Conservation (phyloP, 257 asterid species). For the Jacaranda copaia region DNA sequence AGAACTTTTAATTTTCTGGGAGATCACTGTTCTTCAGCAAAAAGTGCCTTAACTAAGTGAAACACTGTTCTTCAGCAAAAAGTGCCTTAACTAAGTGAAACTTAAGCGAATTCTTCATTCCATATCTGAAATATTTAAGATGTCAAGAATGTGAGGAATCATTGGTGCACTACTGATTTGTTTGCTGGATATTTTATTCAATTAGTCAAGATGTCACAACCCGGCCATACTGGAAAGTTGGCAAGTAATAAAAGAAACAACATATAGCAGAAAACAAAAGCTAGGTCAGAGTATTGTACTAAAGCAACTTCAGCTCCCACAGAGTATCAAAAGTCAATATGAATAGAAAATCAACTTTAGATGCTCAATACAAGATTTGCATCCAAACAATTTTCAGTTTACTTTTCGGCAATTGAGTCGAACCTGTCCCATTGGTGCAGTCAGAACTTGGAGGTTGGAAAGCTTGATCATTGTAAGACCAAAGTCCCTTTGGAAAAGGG, state of each 20-base stretch:
- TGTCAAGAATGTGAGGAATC: background rate
- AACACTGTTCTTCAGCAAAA: conserved; percentile 1
- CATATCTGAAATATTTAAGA: background rate
- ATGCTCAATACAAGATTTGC: background rate
- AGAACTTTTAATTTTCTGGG: too few species aligned
- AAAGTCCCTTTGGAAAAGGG: conserved; percentile 64
- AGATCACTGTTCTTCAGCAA: background rate
- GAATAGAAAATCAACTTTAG: conserved; percentile 15
- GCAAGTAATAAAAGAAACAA: background rate
- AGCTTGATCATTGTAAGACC: conserved; percentile 75
- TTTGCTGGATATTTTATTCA: background rate
- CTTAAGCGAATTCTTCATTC: background rate
- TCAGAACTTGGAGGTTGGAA: conserved; percentile 55
- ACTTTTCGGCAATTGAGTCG: conserved; percentile 62
- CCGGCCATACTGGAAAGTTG: background rate
- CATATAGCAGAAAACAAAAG: background rate
- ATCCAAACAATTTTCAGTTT: conserved; percentile 37
- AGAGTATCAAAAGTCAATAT: background rate
- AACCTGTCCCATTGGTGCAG: conserved; percentile 63
- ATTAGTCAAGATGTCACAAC: background rate
- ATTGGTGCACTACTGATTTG: background rate
- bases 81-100: background rate
- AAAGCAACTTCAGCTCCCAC: background rate
- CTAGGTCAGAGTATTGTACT: background rate
- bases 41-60: background rate